Base-by-base conservation (phyloP, 495 filamentous ascomycete genomes). In the Trichoderma parareesei region DNA sequence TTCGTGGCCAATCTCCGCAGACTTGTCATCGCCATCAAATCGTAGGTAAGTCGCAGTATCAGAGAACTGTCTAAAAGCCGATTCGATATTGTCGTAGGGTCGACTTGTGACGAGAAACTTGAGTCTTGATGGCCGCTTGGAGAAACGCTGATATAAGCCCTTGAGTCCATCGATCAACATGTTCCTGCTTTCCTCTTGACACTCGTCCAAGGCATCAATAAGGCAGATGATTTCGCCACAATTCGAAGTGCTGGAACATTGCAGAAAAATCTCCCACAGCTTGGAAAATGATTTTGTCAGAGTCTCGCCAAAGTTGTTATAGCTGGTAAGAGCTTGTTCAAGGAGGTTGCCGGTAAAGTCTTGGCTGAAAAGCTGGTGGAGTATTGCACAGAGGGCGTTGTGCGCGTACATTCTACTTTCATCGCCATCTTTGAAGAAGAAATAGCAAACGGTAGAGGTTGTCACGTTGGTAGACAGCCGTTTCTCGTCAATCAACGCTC, bases 171-270 rank as follows among this genome's bases (percentile, higher is more conserved):
- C 60, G 37, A 77, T 67, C 18, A 78, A 48, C 18, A 65, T n/a
- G 3, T 62, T 18, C 37, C 75, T 66, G 38, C 49, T 65, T 0
- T 46, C 44, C 62, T 69, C 49, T 46, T 76, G 57, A 64, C 74
- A 80, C 68, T 81, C 77, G 44, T 81, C 77, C 3, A 80, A 65
- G 53, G 76, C 76, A 73, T 81, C 75, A 20, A 80, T 63, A 20
- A 80, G 61, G 57, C 67, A 82, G 38, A 83, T 65, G 57, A 81
- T 72, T 65, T 79, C 72, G 33, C 75, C 74, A 55, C 71, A 73
- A 48, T 71, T 63, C 41, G 71, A 61, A 66, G 75, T 71, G 18
- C 62, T 57, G 43, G 75, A 70, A 40, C 67, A 71, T 37, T 70
- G 65, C 3, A 71, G 61, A 16, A 83, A 66, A 38, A 78, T 78